These are phyloP conservation scores for Tolypocladium sp. DNA, from an alignment of 2,329 filamentous ascomycete genomes.

Conservation along the genomic window DNA sequence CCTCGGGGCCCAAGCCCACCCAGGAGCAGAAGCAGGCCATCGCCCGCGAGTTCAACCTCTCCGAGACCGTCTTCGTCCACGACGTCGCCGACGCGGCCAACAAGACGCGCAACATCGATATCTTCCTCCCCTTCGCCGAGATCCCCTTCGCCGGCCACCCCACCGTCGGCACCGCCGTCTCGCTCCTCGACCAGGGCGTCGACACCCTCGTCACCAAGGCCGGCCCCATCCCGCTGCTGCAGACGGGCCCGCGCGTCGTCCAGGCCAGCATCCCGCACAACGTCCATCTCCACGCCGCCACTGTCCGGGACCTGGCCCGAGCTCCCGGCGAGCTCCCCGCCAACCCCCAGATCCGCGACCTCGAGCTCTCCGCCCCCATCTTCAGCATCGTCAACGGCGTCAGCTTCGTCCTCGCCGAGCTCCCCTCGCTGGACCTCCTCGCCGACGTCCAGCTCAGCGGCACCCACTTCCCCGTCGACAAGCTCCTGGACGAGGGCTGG, in stretches of 20 bases:
- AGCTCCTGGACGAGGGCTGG: constrained; percentile 47
- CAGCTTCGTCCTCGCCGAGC: constrained; percentile 58
- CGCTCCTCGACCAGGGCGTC: constrained; percentile 30
- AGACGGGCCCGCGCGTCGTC: constrained; percentile 32
- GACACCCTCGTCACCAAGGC: constrained; percentile 43
- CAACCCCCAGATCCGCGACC: constrained; percentile 18
- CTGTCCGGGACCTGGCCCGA: constrained; percentile 22
- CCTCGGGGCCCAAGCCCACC: constrained; percentile 27
- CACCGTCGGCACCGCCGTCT: constrained; percentile 46
- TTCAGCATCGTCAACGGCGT: constrained; percentile 65
- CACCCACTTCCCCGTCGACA: constrained; percentile 20
- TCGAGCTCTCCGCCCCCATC: constrained; percentile 34
- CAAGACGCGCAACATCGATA: constrained; percentile 38
- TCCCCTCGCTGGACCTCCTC: constrained; percentile 52
- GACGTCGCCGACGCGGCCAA: constrained; percentile 24
- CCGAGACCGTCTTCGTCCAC: constrained; percentile 55
- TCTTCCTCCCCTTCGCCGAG: constrained; percentile 46
- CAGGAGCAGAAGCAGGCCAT: constrained; percentile 48
- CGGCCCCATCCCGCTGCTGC: constrained; percentile 41
- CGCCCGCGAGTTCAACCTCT: constrained; percentile 55
- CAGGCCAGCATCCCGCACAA: constrained; percentile 59
- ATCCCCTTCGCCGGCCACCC: constrained; percentile 56
- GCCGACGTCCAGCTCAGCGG: constrained; percentile 24
- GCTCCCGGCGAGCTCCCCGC: constrained; percentile 16
- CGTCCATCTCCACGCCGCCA: constrained; percentile 47